These are phyloP conservation scores for Pythium folliculosum DNA, from an alignment of 352 stramenopile species.

Conservation along the genomic window DNA sequence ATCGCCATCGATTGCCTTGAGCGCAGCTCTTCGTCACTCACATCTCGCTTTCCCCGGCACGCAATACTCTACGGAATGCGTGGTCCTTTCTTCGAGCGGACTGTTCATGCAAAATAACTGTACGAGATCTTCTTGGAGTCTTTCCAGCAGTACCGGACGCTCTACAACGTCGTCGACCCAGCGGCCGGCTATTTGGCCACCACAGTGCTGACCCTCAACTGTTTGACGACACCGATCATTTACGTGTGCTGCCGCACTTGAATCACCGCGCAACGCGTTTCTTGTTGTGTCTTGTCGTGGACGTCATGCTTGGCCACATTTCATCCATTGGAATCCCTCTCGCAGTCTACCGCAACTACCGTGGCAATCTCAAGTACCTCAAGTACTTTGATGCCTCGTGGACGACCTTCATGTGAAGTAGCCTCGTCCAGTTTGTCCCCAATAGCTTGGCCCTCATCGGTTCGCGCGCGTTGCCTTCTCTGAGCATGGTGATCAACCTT, in stretches of 20 bases:
- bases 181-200: slow-evolving; percentile 5
- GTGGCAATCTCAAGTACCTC: neutral
- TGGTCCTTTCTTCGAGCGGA: slow-evolving; percentile 13
- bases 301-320: slow-evolving; percentile 15
- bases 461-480: neutral
- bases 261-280: slow-evolving; percentile 14
- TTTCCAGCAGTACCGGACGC: slow-evolving; percentile 8
- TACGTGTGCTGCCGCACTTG: slow-evolving; percentile 5
- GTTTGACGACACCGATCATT: slow-evolving; percentile 20
- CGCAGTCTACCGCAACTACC: slow-evolving; percentile 17
- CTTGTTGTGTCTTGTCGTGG: slow-evolving; percentile 16
- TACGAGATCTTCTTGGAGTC: slow-evolving; percentile 18
- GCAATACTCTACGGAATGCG: slow-evolving; percentile 14
- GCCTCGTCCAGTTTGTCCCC: slow-evolving; percentile 5
- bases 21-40: neutral
- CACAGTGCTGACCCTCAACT: slow-evolving; percentile 17
- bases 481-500: slow-evolving; percentile 16
- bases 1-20: neutral
- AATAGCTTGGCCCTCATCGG: neutral
- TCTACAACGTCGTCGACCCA: slow-evolving; percentile 9
- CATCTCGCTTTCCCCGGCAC: too few species aligned
- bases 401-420: slow-evolving; percentile 1
- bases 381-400: slow-evolving; percentile 10
- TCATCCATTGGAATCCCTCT: slow-evolving; percentile 12
- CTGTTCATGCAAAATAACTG: slow-evolving; percentile 16